phyloP scores from a whole-genome alignment of 768 basidiomycete species.

The Boletus barrowsii region DNA sequence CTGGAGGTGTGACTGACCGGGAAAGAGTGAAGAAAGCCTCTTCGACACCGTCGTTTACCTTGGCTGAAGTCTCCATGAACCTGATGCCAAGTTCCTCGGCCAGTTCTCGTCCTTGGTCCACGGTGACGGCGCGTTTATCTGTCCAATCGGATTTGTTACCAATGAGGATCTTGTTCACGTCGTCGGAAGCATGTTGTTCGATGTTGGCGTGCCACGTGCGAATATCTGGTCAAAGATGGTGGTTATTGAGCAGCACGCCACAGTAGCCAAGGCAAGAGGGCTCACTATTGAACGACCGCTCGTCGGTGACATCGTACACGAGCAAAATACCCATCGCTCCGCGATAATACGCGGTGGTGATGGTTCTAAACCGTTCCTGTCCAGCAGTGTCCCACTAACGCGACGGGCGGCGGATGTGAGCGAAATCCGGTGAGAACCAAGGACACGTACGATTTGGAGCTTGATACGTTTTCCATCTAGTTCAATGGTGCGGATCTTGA shows the following conservation, averaged over 20 bases:
- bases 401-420: neutral
- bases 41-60: slow-evolving; percentile 96
- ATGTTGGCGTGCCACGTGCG: slow-evolving; percentile 98
- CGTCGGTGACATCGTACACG: slow-evolving; percentile 98
- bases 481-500: slow-evolving; percentile 99
- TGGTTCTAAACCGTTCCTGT: slow-evolving; percentile 97
- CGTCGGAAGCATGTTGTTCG: slow-evolving; percentile 97
- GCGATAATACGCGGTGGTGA: slow-evolving; percentile 98
- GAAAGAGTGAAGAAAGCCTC: slow-evolving; percentile 98
- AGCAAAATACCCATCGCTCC: slow-evolving; percentile 98
- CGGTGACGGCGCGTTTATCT: slow-evolving; percentile 89
- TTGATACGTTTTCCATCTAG: slow-evolving; percentile 97
- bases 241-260: neutral
- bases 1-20: slow-evolving; percentile 53
- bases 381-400: slow-evolving; percentile 97
- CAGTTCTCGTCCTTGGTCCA: slow-evolving; percentile 88
- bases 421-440: neutral
- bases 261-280: slow-evolving; percentile 24
- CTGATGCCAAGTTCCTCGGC: slow-evolving; percentile 92
- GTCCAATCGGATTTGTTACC: slow-evolving; percentile 99
- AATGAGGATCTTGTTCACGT: slow-evolving; percentile 98
- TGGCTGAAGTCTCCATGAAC: slow-evolving; percentile 98
- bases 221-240: slow-evolving; percentile 61
- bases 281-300: slow-evolving; percentile 93
- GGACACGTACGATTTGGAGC: slow-evolving; percentile 85